phyloP scores from a whole-genome alignment of 257 asterid species.

The Mitragyna speciosa region DNA sequence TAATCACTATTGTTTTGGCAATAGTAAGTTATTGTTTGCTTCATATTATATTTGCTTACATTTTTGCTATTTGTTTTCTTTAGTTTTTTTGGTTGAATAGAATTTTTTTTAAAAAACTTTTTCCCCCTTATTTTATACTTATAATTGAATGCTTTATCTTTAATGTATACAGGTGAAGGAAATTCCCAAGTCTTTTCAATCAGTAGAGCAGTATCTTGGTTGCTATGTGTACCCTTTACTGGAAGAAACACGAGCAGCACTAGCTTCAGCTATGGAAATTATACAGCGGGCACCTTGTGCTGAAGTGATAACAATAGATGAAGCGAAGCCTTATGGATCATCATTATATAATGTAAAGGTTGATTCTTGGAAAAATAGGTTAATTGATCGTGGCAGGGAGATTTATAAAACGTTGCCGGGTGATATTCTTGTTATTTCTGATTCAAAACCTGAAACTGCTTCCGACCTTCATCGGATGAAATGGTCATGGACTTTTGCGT shows the following conservation, averaged over 20 bases:
- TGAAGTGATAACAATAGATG: constrained; percentile 21
- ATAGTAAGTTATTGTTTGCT: neutral
- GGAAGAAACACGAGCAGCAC: constrained; percentile 58
- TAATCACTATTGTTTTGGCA: too few relatives aligned
- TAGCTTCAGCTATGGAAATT: constrained; percentile 45
- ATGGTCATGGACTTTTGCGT: constrained; percentile 41
- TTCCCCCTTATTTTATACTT: neutral
- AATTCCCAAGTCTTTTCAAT: constrained; percentile 43
- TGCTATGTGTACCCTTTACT: constrained; percentile 45
- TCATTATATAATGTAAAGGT: constrained; percentile 7
- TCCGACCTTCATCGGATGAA: constrained; percentile 31
- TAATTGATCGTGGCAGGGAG: constrained; percentile 30
- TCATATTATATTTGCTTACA: neutral
- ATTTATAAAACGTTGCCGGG: constrained; percentile 52
- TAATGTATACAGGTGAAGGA: constrained; percentile 36
- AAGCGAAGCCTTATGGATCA: neutral
- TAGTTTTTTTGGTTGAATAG: too few relatives aligned
- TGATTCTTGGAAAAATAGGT: constrained; percentile 26
- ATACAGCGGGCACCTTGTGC: constrained; percentile 49
- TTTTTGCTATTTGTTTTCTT: too few relatives aligned
- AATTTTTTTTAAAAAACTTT: neutral
- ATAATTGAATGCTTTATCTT: neutral
- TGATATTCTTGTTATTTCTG: constrained; percentile 44
- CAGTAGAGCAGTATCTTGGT: constrained; percentile 37
- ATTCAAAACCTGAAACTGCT: constrained; percentile 34